Conservation (phyloP, 2,329 filamentous ascomycete genomes). For the Aspergillus sp. region DNA sequence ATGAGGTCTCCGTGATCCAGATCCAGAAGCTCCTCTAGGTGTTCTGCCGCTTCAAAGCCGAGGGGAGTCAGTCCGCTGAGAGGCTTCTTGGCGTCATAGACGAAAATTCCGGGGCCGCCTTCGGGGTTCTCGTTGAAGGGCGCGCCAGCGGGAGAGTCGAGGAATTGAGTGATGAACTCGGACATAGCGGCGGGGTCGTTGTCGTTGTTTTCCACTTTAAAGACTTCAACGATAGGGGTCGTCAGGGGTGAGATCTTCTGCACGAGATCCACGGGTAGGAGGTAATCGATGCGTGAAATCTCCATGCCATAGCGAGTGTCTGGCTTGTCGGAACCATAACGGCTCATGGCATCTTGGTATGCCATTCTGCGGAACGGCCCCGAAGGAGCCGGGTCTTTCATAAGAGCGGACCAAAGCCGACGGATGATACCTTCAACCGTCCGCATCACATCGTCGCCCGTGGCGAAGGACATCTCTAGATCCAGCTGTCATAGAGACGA, state of each 20-base stretch:
- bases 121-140: constrained; percentile 67
- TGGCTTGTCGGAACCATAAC: constrained; percentile 88
- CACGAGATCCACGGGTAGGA: constrained; percentile 64
- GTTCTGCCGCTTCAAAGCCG: constrained; percentile 68
- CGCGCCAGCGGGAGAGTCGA: constrained; percentile 62
- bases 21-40: constrained; percentile 52
- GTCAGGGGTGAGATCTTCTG: constrained; percentile 70
- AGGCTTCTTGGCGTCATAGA: constrained; percentile 72
- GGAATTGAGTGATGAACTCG: constrained; percentile 66
- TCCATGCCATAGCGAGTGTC: constrained; percentile 73
- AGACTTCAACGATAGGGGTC: constrained; percentile 71
- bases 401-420: constrained; percentile 54
- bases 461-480: constrained; percentile 87
- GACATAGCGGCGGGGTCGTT: constrained; percentile 54
- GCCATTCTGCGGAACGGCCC: constrained; percentile 59
- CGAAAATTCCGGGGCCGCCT: constrained; percentile 76
- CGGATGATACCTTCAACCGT: constrained; percentile 53
- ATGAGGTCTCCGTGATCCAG: constrained; percentile 74
- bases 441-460: constrained; percentile 67
- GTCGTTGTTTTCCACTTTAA: constrained; percentile 57
- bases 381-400: constrained; percentile 43
- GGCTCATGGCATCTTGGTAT: constrained; percentile 75
- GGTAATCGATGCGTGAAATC: constrained; percentile 65
- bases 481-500: constrained; percentile 61
- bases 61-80: constrained; percentile 74